These are phyloP conservation scores for Hypomontagnella monticulosa DNA, from an alignment of 495 filamentous ascomycete species.

Conservation along the genomic window DNA sequence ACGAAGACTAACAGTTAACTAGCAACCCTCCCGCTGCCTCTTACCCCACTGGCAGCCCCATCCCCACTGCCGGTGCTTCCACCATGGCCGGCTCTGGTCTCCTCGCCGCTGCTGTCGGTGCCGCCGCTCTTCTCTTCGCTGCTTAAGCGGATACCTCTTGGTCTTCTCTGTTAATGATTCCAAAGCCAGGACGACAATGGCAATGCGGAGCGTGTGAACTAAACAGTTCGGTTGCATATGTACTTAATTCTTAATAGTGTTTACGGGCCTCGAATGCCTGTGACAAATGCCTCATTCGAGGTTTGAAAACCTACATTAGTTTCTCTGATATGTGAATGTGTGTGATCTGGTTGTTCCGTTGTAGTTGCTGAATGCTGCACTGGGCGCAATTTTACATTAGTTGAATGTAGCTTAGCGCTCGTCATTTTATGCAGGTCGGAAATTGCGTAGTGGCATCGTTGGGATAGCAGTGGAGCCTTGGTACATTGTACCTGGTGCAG, in stretches of 20 bases:
- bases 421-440: too few relatives aligned
- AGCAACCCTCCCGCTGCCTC: slow-evolving; percentile 37
- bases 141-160: slow-evolving; percentile 52
- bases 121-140: slow-evolving; percentile 61
- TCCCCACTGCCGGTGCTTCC: slow-evolving; percentile 58
- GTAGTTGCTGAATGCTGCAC: too few relatives aligned
- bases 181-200: slow-evolving; percentile 39
- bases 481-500: too few relatives aligned
- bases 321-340: too few relatives aligned
- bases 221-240: slow-evolving; percentile 50
- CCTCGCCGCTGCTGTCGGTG: slow-evolving; percentile 61
- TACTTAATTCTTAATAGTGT: slow-evolving; percentile 59
- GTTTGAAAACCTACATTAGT: neutral
- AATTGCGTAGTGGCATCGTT: too few relatives aligned
- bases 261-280: slow-evolving; percentile 40
- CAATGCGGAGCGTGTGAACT: slow-evolving; percentile 37
- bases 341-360: too few relatives aligned
- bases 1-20: slow-evolving; percentile 3
- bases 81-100: slow-evolving; percentile 55
- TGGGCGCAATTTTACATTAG: too few relatives aligned
- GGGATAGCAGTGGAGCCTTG: too few relatives aligned
- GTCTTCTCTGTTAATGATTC: slow-evolving; percentile 41
- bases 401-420: too few relatives aligned
- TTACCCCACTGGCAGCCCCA: slow-evolving; percentile 47
- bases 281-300: slow-evolving; percentile 30